Conservation (phyloP, 2,329 filamentous ascomycete species). For the Raffaelea albimanens region DNA sequence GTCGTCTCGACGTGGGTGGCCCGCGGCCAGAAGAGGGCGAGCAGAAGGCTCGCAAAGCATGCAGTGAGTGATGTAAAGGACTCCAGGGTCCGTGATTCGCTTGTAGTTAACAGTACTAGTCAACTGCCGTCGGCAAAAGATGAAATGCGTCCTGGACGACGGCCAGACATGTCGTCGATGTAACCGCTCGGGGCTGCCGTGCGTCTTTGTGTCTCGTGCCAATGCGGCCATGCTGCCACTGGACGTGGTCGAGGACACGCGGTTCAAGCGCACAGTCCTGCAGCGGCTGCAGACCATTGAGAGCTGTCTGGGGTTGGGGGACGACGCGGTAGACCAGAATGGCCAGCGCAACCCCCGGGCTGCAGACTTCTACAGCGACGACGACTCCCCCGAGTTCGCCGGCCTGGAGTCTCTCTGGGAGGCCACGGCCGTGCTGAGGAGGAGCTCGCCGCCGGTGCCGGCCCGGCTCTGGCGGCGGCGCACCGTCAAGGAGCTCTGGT, state of each 20-base stretch:
- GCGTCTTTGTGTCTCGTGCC: conserved; percentile 11
- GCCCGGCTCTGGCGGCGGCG: conserved; percentile 4
- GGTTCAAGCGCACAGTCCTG: conserved; percentile 7
- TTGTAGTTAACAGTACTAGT: conserved; percentile 1
- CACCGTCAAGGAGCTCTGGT: background rate
- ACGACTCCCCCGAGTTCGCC: conserved; percentile 1
- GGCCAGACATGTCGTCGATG: conserved; percentile 9
- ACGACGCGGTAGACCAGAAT: background rate
- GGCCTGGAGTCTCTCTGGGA: conserved; percentile 7
- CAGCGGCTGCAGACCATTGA: conserved; percentile 7
- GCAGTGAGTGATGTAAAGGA: conserved; percentile 4
- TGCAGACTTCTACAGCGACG: too few relatives aligned
- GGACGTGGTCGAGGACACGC: conserved; percentile 1
- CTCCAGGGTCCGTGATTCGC: background rate
- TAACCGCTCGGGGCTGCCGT: conserved; percentile 7
- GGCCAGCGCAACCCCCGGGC: too few relatives aligned
- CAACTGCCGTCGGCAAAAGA: conserved; percentile 12
- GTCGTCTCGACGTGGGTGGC: background rate
- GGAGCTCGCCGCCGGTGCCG: background rate
- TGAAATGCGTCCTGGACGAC: conserved; percentile 9
- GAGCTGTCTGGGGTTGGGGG: conserved; percentile 2
- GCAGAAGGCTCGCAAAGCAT: conserved; percentile 10
- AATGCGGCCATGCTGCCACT: conserved; percentile 8
- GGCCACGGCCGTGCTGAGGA: conserved; percentile 3
- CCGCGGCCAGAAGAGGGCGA: background rate